phyloP scores from a whole-genome alignment of 768 basidiomycete genomes.

The Trichaptum fuscoviolaceum region DNA sequence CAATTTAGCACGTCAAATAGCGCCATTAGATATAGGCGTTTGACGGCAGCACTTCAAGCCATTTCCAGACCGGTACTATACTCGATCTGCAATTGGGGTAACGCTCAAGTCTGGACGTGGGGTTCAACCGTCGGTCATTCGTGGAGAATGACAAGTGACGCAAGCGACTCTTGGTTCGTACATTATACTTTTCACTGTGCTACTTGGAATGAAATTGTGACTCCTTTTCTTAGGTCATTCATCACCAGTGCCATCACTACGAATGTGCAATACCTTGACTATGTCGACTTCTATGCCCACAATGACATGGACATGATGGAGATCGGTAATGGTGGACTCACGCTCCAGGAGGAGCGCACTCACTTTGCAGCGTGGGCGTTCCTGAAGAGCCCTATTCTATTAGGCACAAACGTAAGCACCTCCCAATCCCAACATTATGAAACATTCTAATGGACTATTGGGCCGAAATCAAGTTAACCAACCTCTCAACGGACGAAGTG shows the following conservation, averaged over 20 bases:
- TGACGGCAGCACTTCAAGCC: constrained; percentile 35
- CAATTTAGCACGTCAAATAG: constrained; percentile 46
- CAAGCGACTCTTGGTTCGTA: constrained; percentile 14
- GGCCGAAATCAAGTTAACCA: constrained; percentile 32
- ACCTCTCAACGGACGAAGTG: constrained; percentile 35
- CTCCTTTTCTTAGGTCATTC: constrained; percentile 33
- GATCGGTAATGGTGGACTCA: constrained; percentile 46
- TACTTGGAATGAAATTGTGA: constrained; percentile 2
- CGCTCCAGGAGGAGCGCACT: constrained; percentile 45
- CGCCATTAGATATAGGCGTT: constrained; percentile 50
- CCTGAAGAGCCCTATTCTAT: constrained; percentile 52
- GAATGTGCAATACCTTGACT: constrained; percentile 37
- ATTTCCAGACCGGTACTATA: constrained; percentile 40
- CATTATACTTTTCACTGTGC: neutral
- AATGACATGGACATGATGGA: constrained; percentile 62
- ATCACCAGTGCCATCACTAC: constrained; percentile 40
- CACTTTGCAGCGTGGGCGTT: constrained; percentile 59
- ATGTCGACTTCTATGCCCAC: constrained; percentile 42
- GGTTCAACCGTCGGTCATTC: constrained; percentile 52
- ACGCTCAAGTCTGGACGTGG: constrained; percentile 51
- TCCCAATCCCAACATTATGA: neutral
- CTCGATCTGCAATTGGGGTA: constrained; percentile 52
- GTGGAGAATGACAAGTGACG: constrained; percentile 49
- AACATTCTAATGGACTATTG: neutral
- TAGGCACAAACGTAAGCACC: constrained; percentile 30